phyloP scores from a whole-genome alignment of 495 filamentous ascomycete genomes.

The Penicilliopsis zonata region DNA sequence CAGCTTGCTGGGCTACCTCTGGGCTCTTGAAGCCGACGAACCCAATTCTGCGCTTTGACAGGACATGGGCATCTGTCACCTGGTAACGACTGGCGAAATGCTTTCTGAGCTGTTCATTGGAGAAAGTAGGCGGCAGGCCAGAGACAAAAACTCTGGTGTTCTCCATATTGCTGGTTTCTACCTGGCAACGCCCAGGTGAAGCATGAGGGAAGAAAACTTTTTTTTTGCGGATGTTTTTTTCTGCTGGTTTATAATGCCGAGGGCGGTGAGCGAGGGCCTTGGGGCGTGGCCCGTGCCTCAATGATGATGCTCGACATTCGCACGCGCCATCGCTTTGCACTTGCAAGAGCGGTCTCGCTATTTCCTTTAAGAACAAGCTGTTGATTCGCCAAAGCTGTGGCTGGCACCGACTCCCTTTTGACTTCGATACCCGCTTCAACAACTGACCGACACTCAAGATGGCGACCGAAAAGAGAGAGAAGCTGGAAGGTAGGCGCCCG shows the following conservation, averaged over 20 bases:
- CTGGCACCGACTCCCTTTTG: too few relatives aligned
- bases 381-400: too few relatives aligned
- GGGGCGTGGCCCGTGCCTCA: slow-evolving; percentile 6
- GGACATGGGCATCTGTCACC: slow-evolving; percentile 83
- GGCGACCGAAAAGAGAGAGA: slow-evolving; percentile 50
- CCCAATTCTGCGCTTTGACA: slow-evolving; percentile 80
- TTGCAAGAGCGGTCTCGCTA: too few relatives aligned
- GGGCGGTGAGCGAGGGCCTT: slow-evolving; percentile 21
- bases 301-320: slow-evolving; percentile 1
- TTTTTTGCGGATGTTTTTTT: slow-evolving; percentile 17
- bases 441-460: slow-evolving; percentile 16
- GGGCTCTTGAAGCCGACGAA: slow-evolving; percentile 88
- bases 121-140: slow-evolving; percentile 62
- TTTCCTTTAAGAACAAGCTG: too few relatives aligned
- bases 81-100: slow-evolving; percentile 69
- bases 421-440: too few relatives aligned
- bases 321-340: slow-evolving; percentile 8
- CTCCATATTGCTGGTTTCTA: slow-evolving; percentile 22
- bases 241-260: slow-evolving; percentile 16
- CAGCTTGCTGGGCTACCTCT: slow-evolving; percentile 66
- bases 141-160: slow-evolving; percentile 78
- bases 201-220: slow-evolving; percentile 8
- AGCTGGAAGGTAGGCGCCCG: slow-evolving; percentile 52
- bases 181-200: slow-evolving; percentile 7
- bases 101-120: slow-evolving; percentile 69